A percentile compares a stretch with the other conserved stretches of the same genome.
These are phyloP conservation scores for Elaeagnus macrophylla DNA, from an alignment of 306 rosid genomes.

Conservation along the genomic window DNA sequence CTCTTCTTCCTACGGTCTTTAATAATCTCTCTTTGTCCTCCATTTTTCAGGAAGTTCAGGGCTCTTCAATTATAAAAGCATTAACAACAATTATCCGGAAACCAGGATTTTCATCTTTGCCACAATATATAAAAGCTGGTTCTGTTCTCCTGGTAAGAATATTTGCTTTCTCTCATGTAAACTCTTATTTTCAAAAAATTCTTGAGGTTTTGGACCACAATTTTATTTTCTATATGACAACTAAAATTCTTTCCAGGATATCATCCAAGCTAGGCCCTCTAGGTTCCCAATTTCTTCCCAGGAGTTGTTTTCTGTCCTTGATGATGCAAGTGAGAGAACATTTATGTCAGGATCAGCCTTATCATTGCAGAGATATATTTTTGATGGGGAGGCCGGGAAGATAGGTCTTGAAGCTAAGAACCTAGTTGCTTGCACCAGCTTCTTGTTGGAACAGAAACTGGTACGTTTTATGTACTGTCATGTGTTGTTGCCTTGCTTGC, in stretches of 20 bases:
- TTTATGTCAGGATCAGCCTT: constrained; percentile 55
- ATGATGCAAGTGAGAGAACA: constrained; percentile 78
- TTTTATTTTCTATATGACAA: constrained; percentile 3
- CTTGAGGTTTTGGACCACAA: background rate
- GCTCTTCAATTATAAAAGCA: constrained; percentile 52
- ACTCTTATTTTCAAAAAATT: too few species aligned
- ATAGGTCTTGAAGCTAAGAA: constrained; percentile 67
- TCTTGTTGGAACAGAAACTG: constrained; percentile 75
- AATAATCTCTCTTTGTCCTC: too few species aligned
- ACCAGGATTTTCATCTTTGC: constrained; percentile 46
- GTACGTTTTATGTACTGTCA: constrained; percentile 23
- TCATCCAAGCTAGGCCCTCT: constrained; percentile 49
- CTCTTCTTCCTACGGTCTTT: too few species aligned
- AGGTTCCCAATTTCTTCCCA: constrained; percentile 58
- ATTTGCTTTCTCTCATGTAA: background rate
- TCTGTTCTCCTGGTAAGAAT: constrained; percentile 65
- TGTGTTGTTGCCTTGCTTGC: background rate
- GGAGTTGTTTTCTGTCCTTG: constrained; percentile 62
- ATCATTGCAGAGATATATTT: constrained; percentile 57
- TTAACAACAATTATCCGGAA: constrained; percentile 40
- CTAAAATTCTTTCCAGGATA: constrained; percentile 45
- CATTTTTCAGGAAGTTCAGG: constrained; percentile 55
- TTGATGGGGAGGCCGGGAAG: constrained; percentile 71
- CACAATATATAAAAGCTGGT: constrained; percentile 80
- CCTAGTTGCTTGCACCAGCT: constrained; percentile 71